phyloP scores from a whole-genome alignment of 345 rosid species.

The Linum tenue region DNA sequence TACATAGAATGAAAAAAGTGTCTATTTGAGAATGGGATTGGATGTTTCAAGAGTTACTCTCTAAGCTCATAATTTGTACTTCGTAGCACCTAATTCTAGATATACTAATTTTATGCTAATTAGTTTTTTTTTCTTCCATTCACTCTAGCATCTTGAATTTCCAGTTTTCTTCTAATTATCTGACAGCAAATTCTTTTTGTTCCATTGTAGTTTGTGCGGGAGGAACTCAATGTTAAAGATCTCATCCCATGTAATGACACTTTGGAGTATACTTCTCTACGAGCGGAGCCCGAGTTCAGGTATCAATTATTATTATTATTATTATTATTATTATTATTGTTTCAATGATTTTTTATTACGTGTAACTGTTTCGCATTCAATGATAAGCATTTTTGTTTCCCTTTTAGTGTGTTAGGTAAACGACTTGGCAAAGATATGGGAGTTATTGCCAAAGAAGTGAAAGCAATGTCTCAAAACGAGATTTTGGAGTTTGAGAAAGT shows the following conservation, averaged over 20 bases:
- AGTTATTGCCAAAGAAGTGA: constrained; percentile 68
- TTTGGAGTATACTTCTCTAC: constrained; percentile 73
- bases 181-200: background rate
- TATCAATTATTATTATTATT: constrained; percentile 20
- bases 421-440: constrained; percentile 95
- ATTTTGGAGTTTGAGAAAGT: constrained; percentile 67
- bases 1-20: too few species aligned
- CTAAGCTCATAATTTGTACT: too few species aligned
- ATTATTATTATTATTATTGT: constrained; percentile 13
- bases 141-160: too few species aligned
- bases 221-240: constrained; percentile 79
- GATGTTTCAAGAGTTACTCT: too few species aligned
- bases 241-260: constrained; percentile 75
- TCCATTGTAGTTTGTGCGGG: constrained; percentile 70
- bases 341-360: constrained; percentile 3
- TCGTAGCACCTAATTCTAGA: background rate
- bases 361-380: constrained; percentile 10
- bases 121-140: background rate
- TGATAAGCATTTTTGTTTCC: constrained; percentile 15
- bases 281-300: constrained; percentile 99
- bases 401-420: constrained; percentile 66
- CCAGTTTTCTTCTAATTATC: background rate
- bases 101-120: background rate
- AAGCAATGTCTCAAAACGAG: constrained; percentile 72
- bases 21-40: background rate